phyloP scores from a whole-genome alignment of 1,284 basidiomycete genomes.

The Limonomyces culmigenus region DNA sequence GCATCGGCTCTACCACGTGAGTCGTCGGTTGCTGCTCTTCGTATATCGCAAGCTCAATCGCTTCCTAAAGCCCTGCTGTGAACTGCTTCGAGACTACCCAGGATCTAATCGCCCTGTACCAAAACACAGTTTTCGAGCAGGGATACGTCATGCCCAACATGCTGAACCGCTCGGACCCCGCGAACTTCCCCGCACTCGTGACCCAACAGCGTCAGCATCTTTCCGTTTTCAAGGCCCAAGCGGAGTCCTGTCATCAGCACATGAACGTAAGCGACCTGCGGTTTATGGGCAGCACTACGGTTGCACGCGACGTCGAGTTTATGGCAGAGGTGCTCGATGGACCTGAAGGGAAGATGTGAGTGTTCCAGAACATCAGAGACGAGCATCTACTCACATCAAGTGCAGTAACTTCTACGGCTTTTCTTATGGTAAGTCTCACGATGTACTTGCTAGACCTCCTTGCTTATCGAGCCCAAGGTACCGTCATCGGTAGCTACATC shows the following conservation, averaged over 20 bases:
- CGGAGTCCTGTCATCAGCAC: conserved; percentile 17
- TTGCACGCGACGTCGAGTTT: conserved; percentile 24
- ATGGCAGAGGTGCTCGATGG: conserved; percentile 23
- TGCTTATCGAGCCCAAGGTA: conserved; percentile 10
- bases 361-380: neutral
- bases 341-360: conserved; percentile 17
- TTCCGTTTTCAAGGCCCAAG: conserved; percentile 18
- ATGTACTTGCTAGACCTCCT: too few relatives aligned
- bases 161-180: conserved; percentile 12
- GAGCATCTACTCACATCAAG: neutral
- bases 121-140: conserved; percentile 19
- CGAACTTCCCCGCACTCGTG: conserved; percentile 14
- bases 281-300: conserved; percentile 26
- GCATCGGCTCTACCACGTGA: conserved; percentile 19
- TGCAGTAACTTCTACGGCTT: conserved; percentile 12
- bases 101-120: conserved; percentile 15
- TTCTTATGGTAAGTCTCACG: too few relatives aligned
- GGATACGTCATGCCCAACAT: conserved; percentile 17
- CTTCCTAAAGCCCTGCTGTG: conserved; percentile 17
- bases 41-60: neutral
- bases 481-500: conserved; percentile 1
- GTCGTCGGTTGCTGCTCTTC: neutral
- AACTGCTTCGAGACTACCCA: conserved; percentile 16
- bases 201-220: conserved; percentile 17
- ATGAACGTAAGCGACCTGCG: conserved; percentile 22